Base-by-base conservation (phyloP, 1,284 basidiomycete genomes). In the Salmacisia buchloeana region DNA sequence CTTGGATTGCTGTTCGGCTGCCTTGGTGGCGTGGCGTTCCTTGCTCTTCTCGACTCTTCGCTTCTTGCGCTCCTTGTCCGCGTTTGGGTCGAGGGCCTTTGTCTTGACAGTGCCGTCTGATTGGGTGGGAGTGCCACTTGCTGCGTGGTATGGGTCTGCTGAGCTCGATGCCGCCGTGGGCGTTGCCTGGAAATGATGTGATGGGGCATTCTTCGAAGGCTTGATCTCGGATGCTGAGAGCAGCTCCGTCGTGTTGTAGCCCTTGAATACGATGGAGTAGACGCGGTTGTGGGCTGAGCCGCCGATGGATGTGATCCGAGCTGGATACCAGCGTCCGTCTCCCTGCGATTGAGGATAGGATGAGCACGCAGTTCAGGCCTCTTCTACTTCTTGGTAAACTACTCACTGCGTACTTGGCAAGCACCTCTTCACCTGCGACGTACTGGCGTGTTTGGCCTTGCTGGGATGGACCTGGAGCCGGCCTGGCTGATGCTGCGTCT, bases 231-330 rank as follows among this genome's bases (percentile, higher is more conserved):
- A 81, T 23, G 86, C 83, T 65, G 89, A 87, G 35, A 96, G 85
- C 61, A 91, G 86, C 80, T 97, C 93, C n/a, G 93, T 94, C 39
- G 89, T 89, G 71, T 93, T 90, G 83, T 97, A 97, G 2, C 90
- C 91, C 78, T 91, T 91, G 85, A 96, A 98, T 41, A 94, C 86
- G 76, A 98, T 89, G 73, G 89, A 93, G 83, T 91, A 97, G 69
- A 91, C 86, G 10, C 89, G 87, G 71, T 90, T 89, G 59, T 91
- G 89, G 65, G 86, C 83, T 18, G 92, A 89, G 45, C 94, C 94
- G 58, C 89, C 88, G 43, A 97, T 86, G 38, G 88, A 89, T 0
- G 68, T 66, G 33, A 77, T 66, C 10, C 67, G 60, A 5, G 77
- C 76, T 1, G 72, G 67, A 52, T 75, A 79, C 58, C 64, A 75